Evolutionary conservation across 2,329 filamentous ascomycete genomes (phyloP), one percentile per base, ranked within the genome.

Genomic region (Hortaea sp.): DNA sequence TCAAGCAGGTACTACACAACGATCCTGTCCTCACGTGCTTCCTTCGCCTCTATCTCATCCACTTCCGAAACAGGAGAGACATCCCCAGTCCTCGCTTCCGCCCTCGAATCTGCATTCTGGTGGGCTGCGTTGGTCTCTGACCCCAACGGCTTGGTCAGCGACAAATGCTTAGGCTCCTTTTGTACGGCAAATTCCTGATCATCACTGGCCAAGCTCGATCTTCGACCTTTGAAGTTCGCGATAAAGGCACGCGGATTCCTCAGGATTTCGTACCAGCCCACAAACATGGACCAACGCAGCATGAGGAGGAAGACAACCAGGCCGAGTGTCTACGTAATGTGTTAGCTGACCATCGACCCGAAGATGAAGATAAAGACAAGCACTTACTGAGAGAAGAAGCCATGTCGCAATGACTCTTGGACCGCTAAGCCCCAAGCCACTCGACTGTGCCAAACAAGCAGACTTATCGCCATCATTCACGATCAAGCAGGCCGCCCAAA

Each of bases 271-370:
- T 72, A 56, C 87, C 87, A 94, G 50, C 83, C 87, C 3, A 70
- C 74, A 42, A 87, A 69, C 81, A 92, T 92, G 13, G 82, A 80
- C 66, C 76, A 78, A 43, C 85, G 82, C 41, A 84, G 83, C 39
- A 90, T 77, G 48, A 92, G 76, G 48, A 89, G 65, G 39, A 88
- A 69, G 39, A 84, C 78, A 82, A 85, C 89, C 46, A 90, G 69
- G 9, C 86, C 86, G 57, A 88, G 88, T 56, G 84, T 74, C 82
- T 86, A 38, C 39, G 13, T 2, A 29, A 42, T 7, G 13, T 40
- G 11, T 40, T 13, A 40, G 11, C 20, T n/a, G 7, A 27, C 38
- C 11, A 40, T 9, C 2, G 12, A 11, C 7, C 7, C 40, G 29
- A 41, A 13, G 38, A 42, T 55, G 56, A 55, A 38, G 9, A 38